Evolutionary conservation across 768 basidiomycete genomes (phyloP).

Genomic region (Tulasnella sp.): DNA sequence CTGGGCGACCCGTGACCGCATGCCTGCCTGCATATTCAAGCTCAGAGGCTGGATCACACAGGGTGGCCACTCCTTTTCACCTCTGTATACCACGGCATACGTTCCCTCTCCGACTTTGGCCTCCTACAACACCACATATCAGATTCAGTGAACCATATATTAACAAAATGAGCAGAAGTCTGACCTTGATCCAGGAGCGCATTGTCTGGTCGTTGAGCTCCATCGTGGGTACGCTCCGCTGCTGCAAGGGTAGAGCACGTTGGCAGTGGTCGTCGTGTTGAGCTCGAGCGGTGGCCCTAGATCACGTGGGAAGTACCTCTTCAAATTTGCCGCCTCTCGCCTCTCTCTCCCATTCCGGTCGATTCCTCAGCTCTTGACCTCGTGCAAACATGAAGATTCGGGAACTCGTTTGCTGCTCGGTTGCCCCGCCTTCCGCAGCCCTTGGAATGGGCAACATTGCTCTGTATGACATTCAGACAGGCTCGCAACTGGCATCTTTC

Average conservation of each 20-base stretch:
- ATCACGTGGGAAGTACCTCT: neutral
- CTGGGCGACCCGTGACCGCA: slow-evolving; percentile 67
- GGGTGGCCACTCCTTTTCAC: slow-evolving; percentile 40
- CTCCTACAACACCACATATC: slow-evolving; percentile 35
- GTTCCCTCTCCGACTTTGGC: slow-evolving; percentile 63
- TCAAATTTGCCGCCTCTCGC: neutral
- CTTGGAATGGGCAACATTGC: slow-evolving; percentile 61
- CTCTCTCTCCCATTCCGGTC: neutral
- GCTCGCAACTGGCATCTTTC: slow-evolving; percentile 74
- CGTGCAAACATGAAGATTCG: slow-evolving; percentile 53
- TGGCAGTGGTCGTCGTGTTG: neutral
- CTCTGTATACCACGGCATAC: slow-evolving; percentile 94
- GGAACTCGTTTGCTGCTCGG: slow-evolving; percentile 64
- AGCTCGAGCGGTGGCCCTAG: neutral
- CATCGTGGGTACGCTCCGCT: neutral
- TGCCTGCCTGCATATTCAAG: slow-evolving; percentile 56
- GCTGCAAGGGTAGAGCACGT: neutral
- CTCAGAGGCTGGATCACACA: neutral
- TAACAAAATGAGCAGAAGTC: neutral
- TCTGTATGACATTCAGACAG: slow-evolving; percentile 78
- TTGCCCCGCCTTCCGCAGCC: slow-evolving; percentile 47
- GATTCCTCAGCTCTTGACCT: neutral
- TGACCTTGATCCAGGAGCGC: neutral
- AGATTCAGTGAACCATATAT: neutral
- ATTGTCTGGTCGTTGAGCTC: slow-evolving; percentile 3